Percentiles rank a stretch among this genome's conserved stretches.
These are phyloP conservation scores for Fusarium sp. DNA, from an alignment of 2,329 filamentous ascomycete species.

Conservation along the genomic window DNA sequence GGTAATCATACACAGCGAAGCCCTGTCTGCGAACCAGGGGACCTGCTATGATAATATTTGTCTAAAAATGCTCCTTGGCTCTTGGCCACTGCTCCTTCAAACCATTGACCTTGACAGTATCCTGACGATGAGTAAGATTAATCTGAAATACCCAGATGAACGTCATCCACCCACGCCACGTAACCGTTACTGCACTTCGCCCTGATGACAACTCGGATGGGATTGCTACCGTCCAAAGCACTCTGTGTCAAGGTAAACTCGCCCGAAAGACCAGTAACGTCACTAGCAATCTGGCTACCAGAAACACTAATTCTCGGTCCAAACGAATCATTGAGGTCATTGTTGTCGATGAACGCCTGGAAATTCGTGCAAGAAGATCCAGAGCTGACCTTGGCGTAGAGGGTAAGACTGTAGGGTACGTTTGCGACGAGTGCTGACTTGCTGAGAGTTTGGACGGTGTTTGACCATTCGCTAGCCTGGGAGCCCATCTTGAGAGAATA, in stretches of 20 bases:
- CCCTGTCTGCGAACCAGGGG: not conserved
- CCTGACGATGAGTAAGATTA: fast-evolving
- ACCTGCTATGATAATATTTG: not conserved
- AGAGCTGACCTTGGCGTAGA: not conserved
- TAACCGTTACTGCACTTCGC: not conserved
- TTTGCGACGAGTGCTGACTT: not conserved
- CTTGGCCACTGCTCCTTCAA: not conserved
- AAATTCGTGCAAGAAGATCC: not conserved
- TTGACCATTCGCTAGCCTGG: not conserved
- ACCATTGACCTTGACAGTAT: too few relatives aligned
- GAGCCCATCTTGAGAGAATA: not conserved
- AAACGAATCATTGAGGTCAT: not conserved
- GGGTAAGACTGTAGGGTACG: not conserved
- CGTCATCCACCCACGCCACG: not conserved
- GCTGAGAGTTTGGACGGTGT: not conserved
- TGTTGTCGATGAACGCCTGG: not conserved
- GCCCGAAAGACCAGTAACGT: not conserved
- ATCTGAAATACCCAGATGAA: not conserved
- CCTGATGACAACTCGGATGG: not conserved
- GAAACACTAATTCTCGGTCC: not conserved
- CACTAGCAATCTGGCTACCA: not conserved
- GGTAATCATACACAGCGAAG: not conserved
- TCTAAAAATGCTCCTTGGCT: not conserved
- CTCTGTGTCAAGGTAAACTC: not conserved
- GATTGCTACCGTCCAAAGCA: not conserved